Base-by-base conservation (phyloP, 441 rosid species). In the Gossypium lobatum region DNA sequence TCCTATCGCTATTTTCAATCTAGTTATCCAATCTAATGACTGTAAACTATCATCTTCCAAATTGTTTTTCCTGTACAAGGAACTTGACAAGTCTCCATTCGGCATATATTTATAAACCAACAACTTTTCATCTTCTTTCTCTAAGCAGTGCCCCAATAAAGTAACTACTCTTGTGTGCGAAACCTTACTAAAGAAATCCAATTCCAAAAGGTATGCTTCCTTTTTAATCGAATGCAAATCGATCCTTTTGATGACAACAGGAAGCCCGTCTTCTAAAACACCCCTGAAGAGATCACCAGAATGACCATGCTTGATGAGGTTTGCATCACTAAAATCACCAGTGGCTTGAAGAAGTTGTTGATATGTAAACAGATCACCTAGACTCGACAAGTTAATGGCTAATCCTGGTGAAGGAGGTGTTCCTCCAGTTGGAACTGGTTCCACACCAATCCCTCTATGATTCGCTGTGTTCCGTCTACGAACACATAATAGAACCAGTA, bases 1-100 rank as follows among this genome's bases (percentile, higher is more conserved):
- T 84, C 98, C 98, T 53, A 82, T 87, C 45, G 98, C 98, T 74
- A 96, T 92, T 78, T 96, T 96, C 79, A 92, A 84, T 80, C 98
- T 86, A 5, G 99, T 96, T 46, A 96, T 96, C 99, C 98, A 96
- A 86, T 96, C 99, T 79, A 96, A 80, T 48, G 99, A 96, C 79
- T 87, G 87, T 72, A 92, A 82, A 34, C 86, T 83, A 77, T 84
- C 93, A 25, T 85, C 93, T 76, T 86, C 94, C 10, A 74, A 72
- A 26, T 76, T 79, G 0, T 81, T 79, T 77, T 85, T 88, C 80
- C 89, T 80, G 77, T 82, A 88, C 82, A 94, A 87, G 31, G 98
- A 81, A 80, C 86, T 88, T 74, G 97, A 86, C 79, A 96, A 81
- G 77, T 96, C 98, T 64, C 90, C 85, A 71, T 96, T 89, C 20